These are phyloP conservation scores for Verticillium alfalfae DNA, from an alignment of 2,329 filamentous ascomycete genomes.

Conservation along the genomic window DNA sequence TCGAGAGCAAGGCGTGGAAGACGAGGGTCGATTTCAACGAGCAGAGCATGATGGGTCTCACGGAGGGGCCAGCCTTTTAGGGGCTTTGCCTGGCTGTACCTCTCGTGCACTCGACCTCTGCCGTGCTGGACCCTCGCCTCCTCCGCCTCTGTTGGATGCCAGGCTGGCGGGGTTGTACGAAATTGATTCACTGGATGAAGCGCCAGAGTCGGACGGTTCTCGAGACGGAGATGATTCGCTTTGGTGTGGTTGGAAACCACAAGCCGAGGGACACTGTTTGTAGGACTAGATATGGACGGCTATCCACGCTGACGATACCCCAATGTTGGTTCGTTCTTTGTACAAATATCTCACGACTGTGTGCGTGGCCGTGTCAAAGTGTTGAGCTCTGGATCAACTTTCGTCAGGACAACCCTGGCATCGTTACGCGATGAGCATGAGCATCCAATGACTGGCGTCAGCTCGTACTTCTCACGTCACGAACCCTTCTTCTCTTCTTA, in stretches of 20 bases:
- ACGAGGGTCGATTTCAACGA: constrained; percentile 52
- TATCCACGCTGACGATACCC: not conserved
- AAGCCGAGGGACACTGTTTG: not conserved
- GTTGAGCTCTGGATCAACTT: not conserved
- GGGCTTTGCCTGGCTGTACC: not conserved
- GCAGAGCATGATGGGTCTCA: constrained; percentile 49
- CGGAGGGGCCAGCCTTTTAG: constrained; percentile 51
- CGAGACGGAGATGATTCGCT: not conserved
- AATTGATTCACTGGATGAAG: too few relatives aligned
- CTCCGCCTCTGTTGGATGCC: too few relatives aligned
- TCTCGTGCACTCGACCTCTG: too few relatives aligned
- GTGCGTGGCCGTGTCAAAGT: not conserved
- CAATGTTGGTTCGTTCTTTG: not conserved
- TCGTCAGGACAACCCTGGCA: too few relatives aligned
- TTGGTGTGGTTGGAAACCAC: not conserved
- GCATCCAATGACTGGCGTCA: too few relatives aligned
- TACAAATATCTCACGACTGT: not conserved
- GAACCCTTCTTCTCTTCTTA: too few relatives aligned
- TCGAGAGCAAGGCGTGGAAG: constrained; percentile 48
- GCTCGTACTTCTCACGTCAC: too few relatives aligned
- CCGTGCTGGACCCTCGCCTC: too few relatives aligned
- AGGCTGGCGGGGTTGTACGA: too few relatives aligned
- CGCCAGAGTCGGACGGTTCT: not conserved
- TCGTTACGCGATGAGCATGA: too few relatives aligned
- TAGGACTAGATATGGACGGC: not conserved